Base-by-base conservation (phyloP, 2,329 filamentous ascomycete genomes). In the Alternaria sp. region DNA sequence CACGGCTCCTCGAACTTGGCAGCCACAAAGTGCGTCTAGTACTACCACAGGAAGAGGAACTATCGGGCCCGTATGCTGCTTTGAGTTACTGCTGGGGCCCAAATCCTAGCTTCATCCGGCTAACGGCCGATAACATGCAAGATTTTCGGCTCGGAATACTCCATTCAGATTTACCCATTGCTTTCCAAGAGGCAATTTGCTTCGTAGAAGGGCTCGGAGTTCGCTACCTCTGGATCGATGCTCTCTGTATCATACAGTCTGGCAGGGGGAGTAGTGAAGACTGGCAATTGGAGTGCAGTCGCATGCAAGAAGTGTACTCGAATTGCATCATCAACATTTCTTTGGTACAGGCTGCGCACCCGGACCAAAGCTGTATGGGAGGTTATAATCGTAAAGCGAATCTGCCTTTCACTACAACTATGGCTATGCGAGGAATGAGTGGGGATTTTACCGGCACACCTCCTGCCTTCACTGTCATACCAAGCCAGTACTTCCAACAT, bases 211-310 rank as follows among this genome's bases (percentile, higher is more conserved):
- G 28, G n/a, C 52, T 61, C 3, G 45, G 46, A 2, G 15, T 61
- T 6, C 59, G 26, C 7, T 57, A 61, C 11, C 4, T 61, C 25
- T 61, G 59, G 59, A 44, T 61, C 6, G 59, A 61, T 13, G 56
- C 52, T 8, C 54, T 61, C 9, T 61, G 59, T 10, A 61, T 61
- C n/a, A 57, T 61, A 19, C 59, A 61, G 49, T 36, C 49, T 40
- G 49, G 49, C 4, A 2, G 5, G 1, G 49, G 49, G 1, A 52
- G 49, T 8, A 25, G 28, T 6, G 19, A 52, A 4, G 49, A 52
- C 6, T 52, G 49, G 49, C 19, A n/a, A 4, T 52, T 2, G 2
- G 49, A 52, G 49, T 36, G 19, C 7, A 15, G 19, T 1, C 49
- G 49, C 2, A 52, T 52, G 49, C 28, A 52, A 25, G 30, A 36